Percentiles rank a stretch among this genome's conserved stretches.
Evolutionary conservation across 2,329 filamentous ascomycete genomes (phyloP).

Genomic region (Neonectria punicea): DNA sequence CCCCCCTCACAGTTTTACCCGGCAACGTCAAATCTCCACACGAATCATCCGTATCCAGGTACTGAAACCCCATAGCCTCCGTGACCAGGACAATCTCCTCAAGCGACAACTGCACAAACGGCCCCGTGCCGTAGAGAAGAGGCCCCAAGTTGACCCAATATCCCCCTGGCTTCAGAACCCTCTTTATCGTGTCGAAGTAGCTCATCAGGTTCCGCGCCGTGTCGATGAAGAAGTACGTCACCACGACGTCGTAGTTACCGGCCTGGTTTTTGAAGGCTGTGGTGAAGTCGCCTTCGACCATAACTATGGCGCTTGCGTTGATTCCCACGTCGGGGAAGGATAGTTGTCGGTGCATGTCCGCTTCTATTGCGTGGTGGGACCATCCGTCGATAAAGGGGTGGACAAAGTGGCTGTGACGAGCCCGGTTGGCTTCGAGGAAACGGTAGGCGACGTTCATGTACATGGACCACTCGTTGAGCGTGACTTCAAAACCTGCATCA

Average conservation of each 20-base stretch:
- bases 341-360: constrained; percentile 58
- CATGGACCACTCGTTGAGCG: constrained; percentile 67
- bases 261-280: constrained; percentile 47
- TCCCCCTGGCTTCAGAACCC: constrained; percentile 58
- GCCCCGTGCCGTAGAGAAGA: constrained; percentile 63
- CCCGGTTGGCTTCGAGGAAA: constrained; percentile 53
- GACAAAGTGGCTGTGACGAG: constrained; percentile 44
- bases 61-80: constrained; percentile 62
- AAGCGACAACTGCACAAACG: constrained; percentile 64
- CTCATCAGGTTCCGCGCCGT: constrained; percentile 65
- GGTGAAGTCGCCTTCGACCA: constrained; percentile 68
- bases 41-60: constrained; percentile 53
- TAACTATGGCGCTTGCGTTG: constrained; percentile 51
- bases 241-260: constrained; percentile 57
- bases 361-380: constrained; percentile 63
- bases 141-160: constrained; percentile 68
- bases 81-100: constrained; percentile 62
- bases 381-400: constrained; percentile 66
- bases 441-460: constrained; percentile 67
- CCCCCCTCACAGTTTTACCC: constrained; percentile 54
- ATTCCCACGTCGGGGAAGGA: constrained; percentile 55
- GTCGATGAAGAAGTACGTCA: constrained; percentile 71
- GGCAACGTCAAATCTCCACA: constrained; percentile 58
- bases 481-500: constrained; percentile 58
- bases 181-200: constrained; percentile 65